Evolutionary conservation across 768 basidiomycete species (phyloP).

Genomic region (Multifurca ochricompacta): DNA sequence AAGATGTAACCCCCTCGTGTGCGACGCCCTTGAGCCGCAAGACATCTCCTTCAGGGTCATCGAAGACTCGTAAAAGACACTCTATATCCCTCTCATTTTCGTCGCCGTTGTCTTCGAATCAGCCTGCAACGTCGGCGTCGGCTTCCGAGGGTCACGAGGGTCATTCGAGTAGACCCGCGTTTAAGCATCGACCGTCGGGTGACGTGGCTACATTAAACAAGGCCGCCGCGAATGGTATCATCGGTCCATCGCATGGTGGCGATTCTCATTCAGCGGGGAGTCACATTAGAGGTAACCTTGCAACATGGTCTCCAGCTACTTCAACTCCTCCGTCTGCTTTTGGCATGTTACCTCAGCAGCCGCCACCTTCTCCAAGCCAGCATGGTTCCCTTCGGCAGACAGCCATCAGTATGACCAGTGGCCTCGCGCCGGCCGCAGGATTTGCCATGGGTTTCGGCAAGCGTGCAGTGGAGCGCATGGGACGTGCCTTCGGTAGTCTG

Average conservation of each 20-base stretch:
- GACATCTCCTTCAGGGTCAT: constrained; percentile 38
- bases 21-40: constrained; percentile 21
- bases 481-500: constrained; percentile 19
- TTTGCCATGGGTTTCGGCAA: constrained; percentile 47
- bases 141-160: constrained; percentile 6
- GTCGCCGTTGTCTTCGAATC: constrained; percentile 25
- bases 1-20: constrained; percentile 30
- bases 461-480: constrained; percentile 69
- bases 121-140: neutral
- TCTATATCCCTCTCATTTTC: constrained; percentile 56
- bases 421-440: constrained; percentile 64
- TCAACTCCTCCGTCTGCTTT: constrained; percentile 20
- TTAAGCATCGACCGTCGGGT: constrained; percentile 10
- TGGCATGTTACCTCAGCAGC: constrained; percentile 28
- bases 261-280: constrained; percentile 31
- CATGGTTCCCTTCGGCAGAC: constrained; percentile 44
- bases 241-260: constrained; percentile 30
- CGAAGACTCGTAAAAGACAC: constrained; percentile 46
- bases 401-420: constrained; percentile 64
- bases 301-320: constrained; percentile 36
- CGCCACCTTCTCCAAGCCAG: constrained; percentile 18
- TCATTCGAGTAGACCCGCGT: neutral
- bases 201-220: constrained; percentile 36
- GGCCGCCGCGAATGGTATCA: constrained; percentile 37
- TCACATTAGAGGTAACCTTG: constrained; percentile 41